A percentile compares a stretch with the other conserved stretches of the same genome.
These are phyloP conservation scores for Phaeosphaeriaceae sp. DNA, from an alignment of 2,329 filamentous ascomycete species.

Conservation along the genomic window DNA sequence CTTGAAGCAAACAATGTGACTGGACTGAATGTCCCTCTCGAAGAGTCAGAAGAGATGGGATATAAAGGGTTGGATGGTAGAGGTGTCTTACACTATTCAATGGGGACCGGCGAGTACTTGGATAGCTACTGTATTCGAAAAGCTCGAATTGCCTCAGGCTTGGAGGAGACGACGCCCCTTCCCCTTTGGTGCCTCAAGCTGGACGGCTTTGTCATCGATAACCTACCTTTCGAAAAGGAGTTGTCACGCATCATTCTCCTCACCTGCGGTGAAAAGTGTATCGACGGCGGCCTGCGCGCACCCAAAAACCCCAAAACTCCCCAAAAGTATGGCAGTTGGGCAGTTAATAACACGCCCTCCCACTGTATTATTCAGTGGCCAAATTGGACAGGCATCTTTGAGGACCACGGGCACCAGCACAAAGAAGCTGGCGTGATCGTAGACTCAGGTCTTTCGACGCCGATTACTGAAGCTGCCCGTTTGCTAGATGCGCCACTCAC, in stretches of 20 bases:
- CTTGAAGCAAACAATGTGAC: constrained; percentile 26
- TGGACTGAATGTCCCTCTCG: constrained; percentile 26
- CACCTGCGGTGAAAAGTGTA: constrained; percentile 31
- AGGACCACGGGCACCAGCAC: constrained; percentile 27
- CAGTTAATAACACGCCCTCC: constrained; percentile 21
- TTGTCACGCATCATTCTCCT: constrained; percentile 30
- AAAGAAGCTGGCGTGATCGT: constrained; percentile 19
- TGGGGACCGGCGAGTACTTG: constrained; percentile 44
- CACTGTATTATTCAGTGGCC: constrained; percentile 35
- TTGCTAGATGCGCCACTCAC: constrained; percentile 9
- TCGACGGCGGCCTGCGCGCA: constrained; percentile 37
- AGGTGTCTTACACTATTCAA: constrained; percentile 32
- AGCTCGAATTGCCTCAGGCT: constrained; percentile 34
- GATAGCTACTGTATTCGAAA: constrained; percentile 40
- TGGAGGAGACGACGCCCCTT: constrained; percentile 29
- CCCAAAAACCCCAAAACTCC: constrained; percentile 22
- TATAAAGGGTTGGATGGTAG: constrained; percentile 40
- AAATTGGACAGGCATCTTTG: constrained; percentile 33
- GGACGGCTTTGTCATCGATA: constrained; percentile 42
- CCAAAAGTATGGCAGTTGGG: constrained; percentile 21
- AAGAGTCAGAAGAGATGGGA: constrained; percentile 17
- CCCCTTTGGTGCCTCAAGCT: constrained; percentile 37
- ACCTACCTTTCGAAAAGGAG: constrained; percentile 38
- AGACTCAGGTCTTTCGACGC: constrained; percentile 16
- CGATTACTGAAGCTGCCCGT: constrained; percentile 2